Percentiles rank a stretch among this genome's conserved stretches.
Evolutionary conservation across 495 filamentous ascomycete genomes (phyloP).

Genomic region (Mycothermus thermophilus): DNA sequence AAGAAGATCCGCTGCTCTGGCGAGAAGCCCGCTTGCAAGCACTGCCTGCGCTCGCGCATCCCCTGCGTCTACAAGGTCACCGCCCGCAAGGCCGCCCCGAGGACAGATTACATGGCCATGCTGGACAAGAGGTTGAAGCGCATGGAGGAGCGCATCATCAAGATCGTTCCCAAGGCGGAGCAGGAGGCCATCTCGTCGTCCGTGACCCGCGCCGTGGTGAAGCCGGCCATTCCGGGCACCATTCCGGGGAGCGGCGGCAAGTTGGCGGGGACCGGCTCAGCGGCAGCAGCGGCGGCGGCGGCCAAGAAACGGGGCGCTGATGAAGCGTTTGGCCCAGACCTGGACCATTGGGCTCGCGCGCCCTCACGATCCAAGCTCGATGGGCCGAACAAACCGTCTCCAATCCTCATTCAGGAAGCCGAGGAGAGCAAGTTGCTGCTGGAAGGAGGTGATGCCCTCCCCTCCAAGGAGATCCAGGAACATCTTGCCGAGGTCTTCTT

Average conservation of each 20-base stretch:
- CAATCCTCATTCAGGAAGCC: constrained; percentile 46
- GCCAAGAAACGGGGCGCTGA: constrained; percentile 76
- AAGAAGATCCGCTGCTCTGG: constrained; percentile 98
- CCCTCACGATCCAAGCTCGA: constrained; percentile 32
- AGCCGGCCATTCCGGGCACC: constrained; percentile 55
- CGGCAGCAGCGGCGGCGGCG: no score
- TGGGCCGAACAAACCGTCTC: constrained; percentile 36
- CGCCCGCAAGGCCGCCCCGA: constrained; percentile 83
- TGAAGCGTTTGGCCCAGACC: constrained; percentile 71
- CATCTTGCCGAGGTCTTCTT: constrained; percentile 93
- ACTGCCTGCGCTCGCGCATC: constrained; percentile 84
- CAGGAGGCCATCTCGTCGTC: constrained; percentile 34
- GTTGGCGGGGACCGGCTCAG: no score
- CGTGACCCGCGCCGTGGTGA: constrained; percentile 64
- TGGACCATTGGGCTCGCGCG: constrained; percentile 70
- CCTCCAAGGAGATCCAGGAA: constrained; percentile 80
- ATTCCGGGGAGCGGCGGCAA: constrained; percentile 31
- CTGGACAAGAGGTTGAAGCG: constrained; percentile 80
- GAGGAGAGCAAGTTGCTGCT: constrained; percentile 60
- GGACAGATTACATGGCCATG: constrained; percentile 99
- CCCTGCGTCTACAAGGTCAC: constrained; percentile 99
- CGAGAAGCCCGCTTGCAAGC: constrained; percentile 94
- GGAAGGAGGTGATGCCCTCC: constrained; percentile 73
- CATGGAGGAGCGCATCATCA: constrained; percentile 97
- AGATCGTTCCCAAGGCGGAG: constrained; percentile 81